Percentiles rank a stretch among this genome's conserved stretches.
phyloP scores from a whole-genome alignment of 1,284 basidiomycete species.

The Athelia psychrophila region DNA sequence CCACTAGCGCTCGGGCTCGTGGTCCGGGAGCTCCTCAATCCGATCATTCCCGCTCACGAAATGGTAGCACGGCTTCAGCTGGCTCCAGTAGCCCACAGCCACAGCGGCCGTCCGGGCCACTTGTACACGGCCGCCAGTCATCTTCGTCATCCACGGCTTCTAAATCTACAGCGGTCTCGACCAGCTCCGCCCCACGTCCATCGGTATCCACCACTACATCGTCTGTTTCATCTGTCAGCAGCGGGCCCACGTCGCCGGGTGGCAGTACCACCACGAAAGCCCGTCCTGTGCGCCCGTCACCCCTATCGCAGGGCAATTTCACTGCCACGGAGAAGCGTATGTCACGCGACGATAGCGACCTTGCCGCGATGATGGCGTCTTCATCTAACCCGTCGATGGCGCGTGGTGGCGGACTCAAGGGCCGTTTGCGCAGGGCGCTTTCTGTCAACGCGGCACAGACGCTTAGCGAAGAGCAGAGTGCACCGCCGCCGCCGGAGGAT shows the following conservation, averaged over 20 bases:
- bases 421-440: conserved; percentile 71
- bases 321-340: conserved; percentile 69
- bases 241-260: not conserved
- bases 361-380: conserved; percentile 55
- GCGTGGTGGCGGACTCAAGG: conserved; percentile 70
- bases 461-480: conserved; percentile 59
- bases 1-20: conserved; percentile 29
- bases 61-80: conserved; percentile 37
- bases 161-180: conserved; percentile 33
- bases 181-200: conserved; percentile 18
- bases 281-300: conserved; percentile 68
- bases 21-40: conserved; percentile 19
- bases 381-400: conserved; percentile 41
- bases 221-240: conserved; percentile 29
- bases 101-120: conserved; percentile 38
- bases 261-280: conserved; percentile 33
- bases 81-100: conserved; percentile 33
- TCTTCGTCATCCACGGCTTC: conserved; percentile 42
- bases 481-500: conserved; percentile 32
- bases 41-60: not conserved
- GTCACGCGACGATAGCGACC: conserved; percentile 74
- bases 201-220: conserved; percentile 27
- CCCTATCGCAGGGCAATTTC: conserved; percentile 69
- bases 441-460: conserved; percentile 60
- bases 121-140: conserved; percentile 39